Conservation (phyloP, 1,284 basidiomycete species). For the Cryptococcus hybrid region DNA sequence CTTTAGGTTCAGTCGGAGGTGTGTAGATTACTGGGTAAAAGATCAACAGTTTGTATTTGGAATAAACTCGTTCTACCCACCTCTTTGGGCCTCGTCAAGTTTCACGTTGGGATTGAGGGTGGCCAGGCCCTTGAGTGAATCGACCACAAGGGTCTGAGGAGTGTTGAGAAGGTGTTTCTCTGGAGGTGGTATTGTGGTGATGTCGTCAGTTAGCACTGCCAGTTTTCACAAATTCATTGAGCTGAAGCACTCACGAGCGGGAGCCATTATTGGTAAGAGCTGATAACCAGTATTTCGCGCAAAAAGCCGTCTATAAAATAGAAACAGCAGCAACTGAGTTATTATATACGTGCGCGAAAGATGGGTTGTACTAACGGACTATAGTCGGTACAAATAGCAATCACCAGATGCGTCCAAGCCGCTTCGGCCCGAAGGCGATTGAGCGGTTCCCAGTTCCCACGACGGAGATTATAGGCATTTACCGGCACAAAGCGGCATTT, state of each 20-base stretch:
- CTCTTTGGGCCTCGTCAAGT: slow-evolving; percentile 57
- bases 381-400: no score
- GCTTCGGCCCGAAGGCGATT: no score
- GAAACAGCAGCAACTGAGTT: no score
- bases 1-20: slow-evolving; percentile 53
- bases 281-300: neutral
- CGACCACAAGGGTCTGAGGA: slow-evolving; percentile 66
- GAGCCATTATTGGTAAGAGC: slow-evolving; percentile 1
- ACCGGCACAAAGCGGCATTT: no score
- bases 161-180: slow-evolving; percentile 73
- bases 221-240: no score
- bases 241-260: slow-evolving; percentile 7
- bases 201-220: slow-evolving; percentile 1
- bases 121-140: slow-evolving; percentile 71
- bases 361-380: no score
- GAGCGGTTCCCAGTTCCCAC: no score
- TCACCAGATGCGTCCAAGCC: no score
- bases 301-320: neutral
- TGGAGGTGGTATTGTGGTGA: slow-evolving; percentile 3
- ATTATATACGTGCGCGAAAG: no score
- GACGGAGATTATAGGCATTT: no score
- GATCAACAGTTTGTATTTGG: neutral
- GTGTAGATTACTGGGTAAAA: slow-evolving; percentile 28
- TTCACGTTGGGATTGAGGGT: slow-evolving; percentile 66
- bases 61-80: slow-evolving; percentile 9